Conservation (phyloP, 2,329 filamentous ascomycete species). For the Aspergillus luchuensis region DNA sequence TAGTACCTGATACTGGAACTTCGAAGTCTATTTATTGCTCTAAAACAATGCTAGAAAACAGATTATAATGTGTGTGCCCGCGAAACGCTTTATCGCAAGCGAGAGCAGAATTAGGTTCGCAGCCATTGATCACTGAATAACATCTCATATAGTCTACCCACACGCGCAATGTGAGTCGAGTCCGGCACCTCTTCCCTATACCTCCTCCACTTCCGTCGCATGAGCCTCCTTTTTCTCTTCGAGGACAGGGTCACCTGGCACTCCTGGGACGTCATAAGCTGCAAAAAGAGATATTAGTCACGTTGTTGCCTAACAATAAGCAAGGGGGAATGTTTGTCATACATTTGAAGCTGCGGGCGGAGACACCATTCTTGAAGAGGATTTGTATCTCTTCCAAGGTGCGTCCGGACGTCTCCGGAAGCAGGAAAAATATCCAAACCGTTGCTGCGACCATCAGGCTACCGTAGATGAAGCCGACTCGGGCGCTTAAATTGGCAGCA, state of each 20-base stretch:
- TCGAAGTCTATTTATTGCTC: too few relatives aligned
- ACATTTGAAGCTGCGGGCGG: slow-evolving; percentile 17
- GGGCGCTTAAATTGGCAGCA: slow-evolving; percentile 28
- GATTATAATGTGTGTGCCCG: too few relatives aligned
- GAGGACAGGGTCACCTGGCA: neutral
- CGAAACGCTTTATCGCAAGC: too few relatives aligned
- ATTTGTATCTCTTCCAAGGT: slow-evolving; percentile 36
- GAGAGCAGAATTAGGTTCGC: too few relatives aligned
- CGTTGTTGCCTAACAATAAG: neutral
- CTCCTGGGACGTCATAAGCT: neutral
- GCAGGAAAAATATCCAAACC: slow-evolving; percentile 27
- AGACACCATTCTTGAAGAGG: slow-evolving; percentile 29
- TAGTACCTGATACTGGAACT: too few relatives aligned
- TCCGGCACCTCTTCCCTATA: neutral
- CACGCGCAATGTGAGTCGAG: neutral
- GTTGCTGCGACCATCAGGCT: slow-evolving; percentile 24
- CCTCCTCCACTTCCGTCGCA: slow-evolving; percentile 1
- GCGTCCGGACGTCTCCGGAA: slow-evolving; percentile 31
- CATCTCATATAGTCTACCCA: too few relatives aligned
- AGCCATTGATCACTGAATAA: too few relatives aligned
- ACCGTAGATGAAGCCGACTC: slow-evolving; percentile 33
- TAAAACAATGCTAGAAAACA: too few relatives aligned
- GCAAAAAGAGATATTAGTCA: neutral
- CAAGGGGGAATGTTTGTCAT: neutral
- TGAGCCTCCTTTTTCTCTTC: slow-evolving; percentile 1